Evolutionary conservation across 768 basidiomycete species (phyloP), one percentile per base, ranked within the genome.

Genomic region (Sistotremastrum suecicum): DNA sequence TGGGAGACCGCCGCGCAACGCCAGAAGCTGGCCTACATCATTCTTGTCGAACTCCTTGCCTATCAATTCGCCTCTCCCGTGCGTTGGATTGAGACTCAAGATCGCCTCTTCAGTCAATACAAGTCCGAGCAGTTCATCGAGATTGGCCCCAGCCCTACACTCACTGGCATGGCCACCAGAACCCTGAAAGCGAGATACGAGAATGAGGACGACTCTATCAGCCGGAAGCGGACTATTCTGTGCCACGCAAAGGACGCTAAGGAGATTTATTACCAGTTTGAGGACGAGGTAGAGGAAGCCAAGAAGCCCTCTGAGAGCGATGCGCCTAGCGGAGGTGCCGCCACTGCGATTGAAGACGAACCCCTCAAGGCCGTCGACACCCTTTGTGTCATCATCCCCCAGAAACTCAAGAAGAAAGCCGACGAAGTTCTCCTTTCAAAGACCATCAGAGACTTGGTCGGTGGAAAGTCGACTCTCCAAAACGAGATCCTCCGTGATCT

Each of bases 61-160:
- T 99, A 99, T 59, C 95, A 99, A 60, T 98, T 94, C 55, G 92
- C 94, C 0, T 98, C 94, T 1, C 92, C 95, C 5, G 94, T 99
- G n/a, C 84, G 92, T 42, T 99, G 95, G 95, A 99, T 99, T 56
- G 87, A 98, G 67, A 99, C 94, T 0, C 95, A 99, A 60, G 95
- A 99, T 56, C 74, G 85, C 29, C 74, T 99, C 47, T 99, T 99
- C 70, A 74, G 71, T 7, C 63, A 78, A 6, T 95, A 78, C 70
- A 69, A 71, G 39, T 95, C 95, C 57, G 94, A 97, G 63, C 80
- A 94, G 10, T 72, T 98, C 56, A 83, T 99, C 55, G 95, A 99
- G 61, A 68, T 99, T 44, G 95, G 95, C 33, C 95, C 95, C 37
- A 90, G 90, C 3, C 95, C 95, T 2, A 97, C 91, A 6, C 74